A percentile compares a stretch with the other conserved stretches of the same genome.
Evolutionary conservation across 2,329 filamentous ascomycete genomes (phyloP).

Genomic region (Uncinocarpus reesii): DNA sequence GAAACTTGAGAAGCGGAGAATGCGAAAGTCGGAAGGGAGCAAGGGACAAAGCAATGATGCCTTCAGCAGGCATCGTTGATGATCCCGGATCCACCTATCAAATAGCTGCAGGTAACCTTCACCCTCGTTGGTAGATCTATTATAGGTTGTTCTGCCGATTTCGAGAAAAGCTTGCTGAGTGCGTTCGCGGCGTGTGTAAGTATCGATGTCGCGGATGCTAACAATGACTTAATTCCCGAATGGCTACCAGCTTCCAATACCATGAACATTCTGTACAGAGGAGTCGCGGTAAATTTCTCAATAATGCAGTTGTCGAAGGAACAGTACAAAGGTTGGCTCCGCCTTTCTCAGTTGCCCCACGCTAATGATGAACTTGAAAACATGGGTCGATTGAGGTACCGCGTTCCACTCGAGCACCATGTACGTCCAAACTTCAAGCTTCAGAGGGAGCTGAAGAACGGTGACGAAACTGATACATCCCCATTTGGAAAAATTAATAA

Average conservation of each 20-base stretch:
- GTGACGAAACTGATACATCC: not conserved
- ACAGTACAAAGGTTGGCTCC: not conserved
- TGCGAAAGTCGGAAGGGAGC: not conserved
- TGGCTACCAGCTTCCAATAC: conserved; percentile 3
- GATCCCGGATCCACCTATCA: conserved; percentile 7
- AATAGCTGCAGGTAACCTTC: conserved; percentile 11
- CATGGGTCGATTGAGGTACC: not conserved
- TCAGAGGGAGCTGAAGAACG: not conserved
- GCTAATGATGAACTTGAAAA: not conserved
- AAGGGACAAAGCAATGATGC: conserved; percentile 12
- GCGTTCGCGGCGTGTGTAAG: conserved; percentile 7
- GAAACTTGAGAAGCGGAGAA: conserved; percentile 10
- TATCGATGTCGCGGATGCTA: conserved; percentile 3
- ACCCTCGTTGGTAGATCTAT: not conserved
- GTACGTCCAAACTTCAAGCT: not conserved
- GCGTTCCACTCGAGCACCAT: not conserved
- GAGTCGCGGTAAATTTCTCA: not conserved
- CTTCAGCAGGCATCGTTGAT: conserved; percentile 5
- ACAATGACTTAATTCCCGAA: conserved; percentile 8
- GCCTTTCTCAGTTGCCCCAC: not conserved
- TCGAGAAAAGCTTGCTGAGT: conserved; percentile 8
- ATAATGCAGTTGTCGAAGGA: not conserved
- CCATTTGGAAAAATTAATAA: not conserved
- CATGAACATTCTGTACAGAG: conserved; percentile 4
- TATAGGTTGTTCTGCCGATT: conserved; percentile 12